Evolutionary conservation across 192 early-diverging fungal species (phyloP), one percentile per base, ranked within the genome.

Genomic region (Globomyces pollinis-pini): DNA sequence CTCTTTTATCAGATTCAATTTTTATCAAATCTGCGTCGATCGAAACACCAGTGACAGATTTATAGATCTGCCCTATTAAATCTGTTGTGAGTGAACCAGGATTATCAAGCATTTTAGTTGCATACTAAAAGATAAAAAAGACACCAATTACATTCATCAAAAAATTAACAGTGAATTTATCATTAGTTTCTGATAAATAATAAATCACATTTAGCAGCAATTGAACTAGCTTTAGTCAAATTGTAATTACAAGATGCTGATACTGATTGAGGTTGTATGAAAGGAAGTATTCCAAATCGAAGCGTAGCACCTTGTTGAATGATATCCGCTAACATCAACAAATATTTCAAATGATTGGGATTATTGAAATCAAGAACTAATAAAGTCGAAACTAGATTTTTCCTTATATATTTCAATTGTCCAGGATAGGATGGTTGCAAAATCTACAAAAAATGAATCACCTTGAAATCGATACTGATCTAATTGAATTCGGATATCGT

Each of bases 371-470:
- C 91, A 5, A 91, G 36, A 0, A 83, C 68, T 62, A 90, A 87
- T 2, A 99, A 52, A 1, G 84, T 59, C 11, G 78, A 79, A 62
- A 89, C 84, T 1, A 92, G 34, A 63, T 99, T 99, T 55, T 74
- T 78, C n/a, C 84, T 74, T 26, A 96, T 38, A 21, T 78, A 78
- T 50, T 84, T 78, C 35, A 96, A 65, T 70, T 90, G 88, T 1
- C 88, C 84, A 1, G 82, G 76, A 42, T 75, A 86, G 0, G 61
- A 34, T 3, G 89, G 83, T 21, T 74, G 84, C 35, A 81, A 35
- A 2, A 95, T 55, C 75, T 79, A 55, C 5, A 15, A 13, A 1
- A 16, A n/a, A n/a, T n/a, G n/a, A n/a, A n/a, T n/a, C n/a, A n/a
- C n/a, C n/a, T n/a, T n/a, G n/a, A n/a, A n/a, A n/a, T n/a, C n/a